A percentile compares a stretch with the other conserved stretches of the same genome.
Evolutionary conservation across 2,329 filamentous ascomycete genomes (phyloP).

Genomic region (Byssochlamys sp.): DNA sequence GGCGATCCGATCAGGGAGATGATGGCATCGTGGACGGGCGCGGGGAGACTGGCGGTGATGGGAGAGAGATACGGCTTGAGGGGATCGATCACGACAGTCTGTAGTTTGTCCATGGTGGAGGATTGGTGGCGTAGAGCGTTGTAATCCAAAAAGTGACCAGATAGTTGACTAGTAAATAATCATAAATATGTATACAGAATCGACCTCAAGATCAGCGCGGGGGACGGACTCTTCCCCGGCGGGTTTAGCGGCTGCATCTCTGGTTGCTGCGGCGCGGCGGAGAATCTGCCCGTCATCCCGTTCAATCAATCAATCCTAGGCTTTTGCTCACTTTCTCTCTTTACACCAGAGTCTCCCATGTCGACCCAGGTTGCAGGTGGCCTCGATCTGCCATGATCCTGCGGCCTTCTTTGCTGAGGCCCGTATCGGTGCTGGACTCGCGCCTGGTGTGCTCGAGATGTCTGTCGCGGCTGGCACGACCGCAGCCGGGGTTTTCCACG

Average conservation of each 20-base stretch:
- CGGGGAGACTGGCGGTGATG: constrained; percentile 63
- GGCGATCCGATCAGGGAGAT: constrained; percentile 67
- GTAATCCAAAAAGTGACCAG: not conserved
- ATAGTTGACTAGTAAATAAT: not conserved
- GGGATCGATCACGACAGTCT: constrained; percentile 31
- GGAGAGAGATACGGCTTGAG: constrained; percentile 48
- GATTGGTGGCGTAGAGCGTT: not conserved
- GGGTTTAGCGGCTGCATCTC: constrained; percentile 10
- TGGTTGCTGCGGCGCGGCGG: constrained; percentile 20
- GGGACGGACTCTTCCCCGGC: not conserved
- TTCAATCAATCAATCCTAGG: not conserved
- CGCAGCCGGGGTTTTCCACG: constrained; percentile 10
- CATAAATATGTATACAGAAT: not conserved
- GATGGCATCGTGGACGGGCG: constrained; percentile 63
- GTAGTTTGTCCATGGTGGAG: constrained; percentile 32
- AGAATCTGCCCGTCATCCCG: constrained; percentile 13
- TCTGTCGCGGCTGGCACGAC: constrained; percentile 14
- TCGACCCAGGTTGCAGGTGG: constrained; percentile 12
- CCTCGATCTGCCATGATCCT: constrained; percentile 21
- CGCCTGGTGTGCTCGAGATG: constrained; percentile 26
- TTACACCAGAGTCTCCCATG: constrained; percentile 2
- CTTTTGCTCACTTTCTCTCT: too few relatives aligned
- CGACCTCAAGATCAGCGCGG: not conserved
- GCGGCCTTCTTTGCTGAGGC: constrained; percentile 26
- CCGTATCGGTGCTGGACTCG: constrained; percentile 21